These are phyloP conservation scores for Candida endomychidarum DNA, from an alignment of 805 yeast species.

Conservation along the genomic window DNA sequence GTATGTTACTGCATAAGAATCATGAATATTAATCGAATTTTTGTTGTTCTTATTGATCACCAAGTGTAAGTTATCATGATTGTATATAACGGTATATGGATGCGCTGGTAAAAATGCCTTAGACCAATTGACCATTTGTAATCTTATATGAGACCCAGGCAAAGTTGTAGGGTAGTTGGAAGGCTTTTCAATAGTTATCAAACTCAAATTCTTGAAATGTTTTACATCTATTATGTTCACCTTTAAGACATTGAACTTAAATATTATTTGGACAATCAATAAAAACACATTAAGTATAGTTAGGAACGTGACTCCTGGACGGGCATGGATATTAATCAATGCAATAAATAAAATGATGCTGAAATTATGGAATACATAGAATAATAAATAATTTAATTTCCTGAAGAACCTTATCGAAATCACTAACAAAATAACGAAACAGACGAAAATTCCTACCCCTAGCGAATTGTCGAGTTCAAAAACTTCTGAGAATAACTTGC, in stretches of 20 bases:
- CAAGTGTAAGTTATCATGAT: conserved; percentile 11
- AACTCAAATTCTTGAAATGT: conserved; percentile 7
- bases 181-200: conserved; percentile 12
- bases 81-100: conserved; percentile 16
- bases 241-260: conserved; percentile 24
- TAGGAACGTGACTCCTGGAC: conserved; percentile 55
- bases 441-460: conserved; percentile 48
- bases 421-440: conserved; percentile 37
- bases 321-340: conserved; percentile 58
- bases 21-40: conserved; percentile 4
- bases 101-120: conserved; percentile 13
- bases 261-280: conserved; percentile 36
- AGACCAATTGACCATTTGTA: conserved; percentile 1
- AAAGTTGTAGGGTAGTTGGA: conserved; percentile 9
- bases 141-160: conserved; percentile 15
- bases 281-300: conserved; percentile 20
- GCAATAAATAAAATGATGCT: conserved; percentile 47
- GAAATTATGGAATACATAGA: conserved; percentile 58
- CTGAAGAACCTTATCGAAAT: conserved; percentile 53
- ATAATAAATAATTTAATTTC: conserved; percentile 47
- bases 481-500: conserved; percentile 30
- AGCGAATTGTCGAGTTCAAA: conserved; percentile 44
- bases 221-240: conserved; percentile 2
- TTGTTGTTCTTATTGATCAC: conserved; percentile 9
- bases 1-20: conserved; percentile 10